A percentile compares a stretch with the other conserved stretches of the same genome.
phyloP scores from a whole-genome alignment of 2,329 filamentous ascomycete genomes.

The Hymenotorrendiella dingleyae region DNA sequence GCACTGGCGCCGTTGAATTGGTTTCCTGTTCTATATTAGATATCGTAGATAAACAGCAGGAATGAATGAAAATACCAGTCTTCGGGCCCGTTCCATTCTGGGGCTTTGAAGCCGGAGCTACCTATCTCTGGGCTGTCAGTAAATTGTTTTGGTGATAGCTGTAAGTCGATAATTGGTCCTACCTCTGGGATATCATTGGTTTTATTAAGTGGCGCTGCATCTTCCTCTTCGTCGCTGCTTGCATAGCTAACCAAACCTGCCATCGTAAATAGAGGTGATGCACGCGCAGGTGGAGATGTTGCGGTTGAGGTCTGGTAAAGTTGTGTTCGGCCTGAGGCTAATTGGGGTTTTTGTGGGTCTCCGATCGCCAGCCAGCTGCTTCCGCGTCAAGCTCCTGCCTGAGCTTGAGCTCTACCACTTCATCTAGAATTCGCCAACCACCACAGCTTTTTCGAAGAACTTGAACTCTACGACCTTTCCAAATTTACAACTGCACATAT shows the following conservation, averaged over 20 bases:
- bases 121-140: constrained; percentile 22
- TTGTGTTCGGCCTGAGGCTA: constrained; percentile 5
- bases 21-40: constrained; percentile 16
- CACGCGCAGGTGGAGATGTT: neutral
- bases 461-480: constrained; percentile 4
- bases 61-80: constrained; percentile 15
- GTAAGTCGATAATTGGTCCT: constrained; percentile 6
- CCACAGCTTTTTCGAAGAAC: constrained; percentile 3
- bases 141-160: constrained; percentile 2
- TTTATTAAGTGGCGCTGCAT: constrained; percentile 15
- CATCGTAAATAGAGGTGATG: constrained; percentile 19
- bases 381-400: constrained; percentile 21
- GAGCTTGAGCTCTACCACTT: constrained; percentile 5
- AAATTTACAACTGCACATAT: neutral
- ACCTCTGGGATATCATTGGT: constrained; percentile 16
- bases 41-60: neutral
- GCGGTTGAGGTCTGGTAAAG: neutral
- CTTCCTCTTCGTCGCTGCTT: constrained; percentile 35
- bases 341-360: constrained; percentile 8
- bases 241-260: constrained; percentile 34
- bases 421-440: too few species aligned
- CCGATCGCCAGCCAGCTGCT: constrained; percentile 4
- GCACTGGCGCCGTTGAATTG: constrained; percentile 8
- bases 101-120: constrained; percentile 11
- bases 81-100: constrained; percentile 14